phyloP scores from a whole-genome alignment of 2,329 filamentous ascomycete species.

The Colletotrichum noveboracense region DNA sequence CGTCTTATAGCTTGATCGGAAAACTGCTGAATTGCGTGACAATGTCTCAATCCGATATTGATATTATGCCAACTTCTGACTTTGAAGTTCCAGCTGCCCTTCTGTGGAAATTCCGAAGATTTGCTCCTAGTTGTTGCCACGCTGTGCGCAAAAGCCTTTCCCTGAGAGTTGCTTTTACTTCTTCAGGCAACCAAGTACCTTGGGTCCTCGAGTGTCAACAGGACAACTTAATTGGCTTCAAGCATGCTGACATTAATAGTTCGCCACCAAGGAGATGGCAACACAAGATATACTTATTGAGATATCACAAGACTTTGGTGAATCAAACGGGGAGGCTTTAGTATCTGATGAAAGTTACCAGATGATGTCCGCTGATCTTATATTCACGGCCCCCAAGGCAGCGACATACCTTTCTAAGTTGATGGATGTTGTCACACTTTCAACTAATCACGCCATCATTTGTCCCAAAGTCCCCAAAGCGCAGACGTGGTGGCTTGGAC shows the following conservation, averaged over 20 bases:
- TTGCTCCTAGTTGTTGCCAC: fast-evolving
- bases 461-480: neutral
- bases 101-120: fast-evolving
- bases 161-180: neutral
- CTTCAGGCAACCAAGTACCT: neutral
- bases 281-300: neutral
- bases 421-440: neutral
- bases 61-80: neutral
- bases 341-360: neutral
- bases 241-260: neutral
- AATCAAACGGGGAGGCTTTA: neutral
- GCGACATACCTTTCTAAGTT: neutral
- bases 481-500: neutral
- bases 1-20: neutral
- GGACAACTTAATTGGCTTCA: fast-evolving
- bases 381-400: fast-evolving
- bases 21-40: neutral
- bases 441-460: neutral
- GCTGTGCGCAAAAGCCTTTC: neutral
- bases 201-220: neutral
- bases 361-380: neutral
- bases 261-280: neutral
- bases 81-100: neutral
- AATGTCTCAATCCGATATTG: neutral
- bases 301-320: neutral